These are phyloP conservation scores for Fonsecaea monophora DNA, from an alignment of 2,329 filamentous ascomycete genomes.

Conservation along the genomic window DNA sequence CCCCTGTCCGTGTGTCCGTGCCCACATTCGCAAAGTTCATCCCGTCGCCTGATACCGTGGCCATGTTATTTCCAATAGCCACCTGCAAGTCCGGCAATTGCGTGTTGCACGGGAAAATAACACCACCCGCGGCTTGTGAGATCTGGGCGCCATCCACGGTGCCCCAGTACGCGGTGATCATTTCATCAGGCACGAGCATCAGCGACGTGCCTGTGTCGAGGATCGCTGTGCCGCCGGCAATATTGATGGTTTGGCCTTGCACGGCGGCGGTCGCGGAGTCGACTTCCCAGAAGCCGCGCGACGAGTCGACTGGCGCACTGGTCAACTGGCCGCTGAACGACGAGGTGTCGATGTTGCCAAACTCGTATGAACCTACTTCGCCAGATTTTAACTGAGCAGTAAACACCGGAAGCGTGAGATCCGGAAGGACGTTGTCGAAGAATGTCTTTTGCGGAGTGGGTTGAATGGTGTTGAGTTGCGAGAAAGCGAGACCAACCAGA, in stretches of 20 bases:
- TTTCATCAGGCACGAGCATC: constrained; percentile 63
- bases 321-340: constrained; percentile 69
- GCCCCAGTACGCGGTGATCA: constrained; percentile 67
- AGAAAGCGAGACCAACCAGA: constrained; percentile 73
- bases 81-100: constrained; percentile 63
- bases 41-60: constrained; percentile 62
- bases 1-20: constrained; percentile 50
- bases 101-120: constrained; percentile 64
- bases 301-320: constrained; percentile 67
- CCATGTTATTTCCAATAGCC: constrained; percentile 58
- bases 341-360: constrained; percentile 70
- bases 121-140: constrained; percentile 55
- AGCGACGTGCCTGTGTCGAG: constrained; percentile 74
- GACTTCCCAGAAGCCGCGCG: constrained; percentile 74
- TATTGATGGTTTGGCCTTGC: constrained; percentile 47
- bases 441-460: constrained; percentile 72
- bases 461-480: constrained; percentile 68
- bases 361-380: constrained; percentile 71
- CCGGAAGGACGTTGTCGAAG: constrained; percentile 71
- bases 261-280: constrained; percentile 64
- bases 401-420: constrained; percentile 70
- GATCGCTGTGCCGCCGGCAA: constrained; percentile 57
- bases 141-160: constrained; percentile 61
- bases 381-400: constrained; percentile 71
- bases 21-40: constrained; percentile 63